These are phyloP conservation scores for Gracilaria domingensis DNA, from an alignment of 23 red algal genomes.

Conservation along the genomic window DNA sequence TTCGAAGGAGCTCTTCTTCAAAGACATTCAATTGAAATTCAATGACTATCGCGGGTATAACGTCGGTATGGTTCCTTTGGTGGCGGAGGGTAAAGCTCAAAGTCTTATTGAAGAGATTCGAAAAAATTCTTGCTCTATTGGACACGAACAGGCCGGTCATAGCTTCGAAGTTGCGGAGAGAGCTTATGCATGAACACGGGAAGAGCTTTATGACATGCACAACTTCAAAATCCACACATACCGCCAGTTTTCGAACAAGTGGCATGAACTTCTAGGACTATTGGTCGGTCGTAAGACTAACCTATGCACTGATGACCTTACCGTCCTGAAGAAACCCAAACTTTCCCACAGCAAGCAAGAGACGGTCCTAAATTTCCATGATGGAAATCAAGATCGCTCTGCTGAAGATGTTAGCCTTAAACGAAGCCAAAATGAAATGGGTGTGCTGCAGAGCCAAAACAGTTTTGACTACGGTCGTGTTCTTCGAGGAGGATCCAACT, in stretches of 20 bases:
- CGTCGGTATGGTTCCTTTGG: slow-evolving; percentile 19
- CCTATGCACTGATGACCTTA: too few relatives aligned
- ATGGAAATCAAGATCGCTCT: too few relatives aligned
- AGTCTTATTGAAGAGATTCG: neutral
- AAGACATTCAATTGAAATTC: neutral
- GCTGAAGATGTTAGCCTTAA: too few relatives aligned
- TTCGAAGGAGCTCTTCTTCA: neutral
- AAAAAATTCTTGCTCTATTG: neutral
- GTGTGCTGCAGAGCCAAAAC: too few relatives aligned
- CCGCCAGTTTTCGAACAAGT: neutral
- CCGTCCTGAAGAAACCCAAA: neutral
- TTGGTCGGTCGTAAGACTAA: neutral
- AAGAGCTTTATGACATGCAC: neutral
- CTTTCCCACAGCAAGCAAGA: too few relatives aligned
- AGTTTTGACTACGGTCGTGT: too few relatives aligned
- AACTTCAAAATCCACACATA: neutral
- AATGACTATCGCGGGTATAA: slow-evolving; percentile 14
- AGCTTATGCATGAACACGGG: slow-evolving; percentile 7
- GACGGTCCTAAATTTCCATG: too few relatives aligned
- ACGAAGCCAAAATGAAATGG: too few relatives aligned
- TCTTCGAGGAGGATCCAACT: too few relatives aligned
- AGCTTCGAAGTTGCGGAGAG: neutral
- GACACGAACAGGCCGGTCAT: slow-evolving; percentile 15
- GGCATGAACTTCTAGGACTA: slow-evolving; percentile 2
- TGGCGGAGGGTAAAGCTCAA: neutral